Conservation (phyloP, 1,139 yeast genomes). For the Casaregolazyma suthepensis region DNA sequence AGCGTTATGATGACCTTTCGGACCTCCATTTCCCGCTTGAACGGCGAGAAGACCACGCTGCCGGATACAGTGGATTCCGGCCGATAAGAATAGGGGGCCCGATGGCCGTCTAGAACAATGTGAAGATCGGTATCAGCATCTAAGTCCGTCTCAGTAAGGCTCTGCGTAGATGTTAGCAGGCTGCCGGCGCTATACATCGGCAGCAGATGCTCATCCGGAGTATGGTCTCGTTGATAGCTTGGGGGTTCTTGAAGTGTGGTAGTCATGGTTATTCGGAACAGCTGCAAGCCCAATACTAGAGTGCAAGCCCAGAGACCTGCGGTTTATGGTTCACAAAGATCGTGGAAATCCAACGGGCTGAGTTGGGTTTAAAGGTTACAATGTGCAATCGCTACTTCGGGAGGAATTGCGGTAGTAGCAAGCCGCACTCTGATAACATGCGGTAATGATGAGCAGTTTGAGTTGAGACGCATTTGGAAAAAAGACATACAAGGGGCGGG, state of each 20-base stretch:
- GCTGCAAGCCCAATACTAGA: not conserved
- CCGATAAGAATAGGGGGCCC: not conserved
- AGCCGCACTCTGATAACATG: not conserved
- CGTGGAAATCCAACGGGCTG: not conserved
- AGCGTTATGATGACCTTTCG: not conserved
- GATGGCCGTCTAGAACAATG: not conserved
- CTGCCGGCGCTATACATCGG: not conserved
- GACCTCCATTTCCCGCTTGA: not conserved
- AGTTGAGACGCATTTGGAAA: not conserved
- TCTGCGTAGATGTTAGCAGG: not conserved
- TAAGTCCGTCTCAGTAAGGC: not conserved
- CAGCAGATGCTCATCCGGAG: not conserved
- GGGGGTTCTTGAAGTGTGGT: not conserved
- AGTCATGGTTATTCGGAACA: not conserved
- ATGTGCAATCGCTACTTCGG: not conserved
- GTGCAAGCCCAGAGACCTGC: not conserved
- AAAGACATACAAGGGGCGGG: not conserved
- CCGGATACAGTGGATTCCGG: slow-evolving; percentile 1
- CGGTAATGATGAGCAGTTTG: not conserved
- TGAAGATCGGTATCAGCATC: not conserved
- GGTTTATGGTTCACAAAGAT: not conserved
- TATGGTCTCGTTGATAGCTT: not conserved
- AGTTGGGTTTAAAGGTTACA: not conserved
- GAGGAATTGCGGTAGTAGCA: not conserved
- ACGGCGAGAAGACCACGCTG: slow-evolving; percentile 3